Percentiles rank a stretch among this genome's conserved stretches.
These are phyloP conservation scores for Tephrocybe sp. DNA, from an alignment of 768 basidiomycete species.

Conservation along the genomic window DNA sequence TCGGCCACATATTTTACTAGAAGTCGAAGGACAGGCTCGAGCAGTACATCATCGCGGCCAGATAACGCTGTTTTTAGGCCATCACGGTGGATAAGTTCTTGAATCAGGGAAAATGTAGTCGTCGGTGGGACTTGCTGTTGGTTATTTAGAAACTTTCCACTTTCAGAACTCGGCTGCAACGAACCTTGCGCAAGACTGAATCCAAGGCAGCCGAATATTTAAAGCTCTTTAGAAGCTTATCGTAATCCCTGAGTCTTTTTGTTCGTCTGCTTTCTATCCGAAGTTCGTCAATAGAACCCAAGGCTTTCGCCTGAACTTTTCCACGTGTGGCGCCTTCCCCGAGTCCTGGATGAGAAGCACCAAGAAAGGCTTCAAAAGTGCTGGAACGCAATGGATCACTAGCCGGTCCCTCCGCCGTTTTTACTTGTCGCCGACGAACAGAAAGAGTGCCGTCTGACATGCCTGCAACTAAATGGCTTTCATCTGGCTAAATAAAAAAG, in stretches of 20 bases:
- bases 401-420: constrained; percentile 53
- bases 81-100: constrained; percentile 91
- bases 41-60: constrained; percentile 89
- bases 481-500: constrained; percentile 69
- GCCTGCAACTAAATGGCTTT: constrained; percentile 95
- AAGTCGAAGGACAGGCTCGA: constrained; percentile 89
- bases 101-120: constrained; percentile 86
- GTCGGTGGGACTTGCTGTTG: constrained; percentile 78
- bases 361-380: constrained; percentile 69
- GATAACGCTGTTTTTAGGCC: constrained; percentile 83
- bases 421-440: constrained; percentile 85
- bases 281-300: constrained; percentile 72
- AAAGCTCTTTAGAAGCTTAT: constrained; percentile 86
- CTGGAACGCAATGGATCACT: constrained; percentile 48
- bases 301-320: constrained; percentile 47
- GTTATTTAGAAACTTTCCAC: not conserved
- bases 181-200: constrained; percentile 82
- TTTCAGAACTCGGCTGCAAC: constrained; percentile 8
- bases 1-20: constrained; percentile 84
- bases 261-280: constrained; percentile 71
- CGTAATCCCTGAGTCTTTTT: constrained; percentile 82
- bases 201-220: constrained; percentile 95
- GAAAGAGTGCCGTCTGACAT: constrained; percentile 98
- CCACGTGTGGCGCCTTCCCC: constrained; percentile 49
- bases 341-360: constrained; percentile 50